Evolutionary conservation across 805 yeast species (phyloP).

Genomic region (Deakozyma indianensis): DNA sequence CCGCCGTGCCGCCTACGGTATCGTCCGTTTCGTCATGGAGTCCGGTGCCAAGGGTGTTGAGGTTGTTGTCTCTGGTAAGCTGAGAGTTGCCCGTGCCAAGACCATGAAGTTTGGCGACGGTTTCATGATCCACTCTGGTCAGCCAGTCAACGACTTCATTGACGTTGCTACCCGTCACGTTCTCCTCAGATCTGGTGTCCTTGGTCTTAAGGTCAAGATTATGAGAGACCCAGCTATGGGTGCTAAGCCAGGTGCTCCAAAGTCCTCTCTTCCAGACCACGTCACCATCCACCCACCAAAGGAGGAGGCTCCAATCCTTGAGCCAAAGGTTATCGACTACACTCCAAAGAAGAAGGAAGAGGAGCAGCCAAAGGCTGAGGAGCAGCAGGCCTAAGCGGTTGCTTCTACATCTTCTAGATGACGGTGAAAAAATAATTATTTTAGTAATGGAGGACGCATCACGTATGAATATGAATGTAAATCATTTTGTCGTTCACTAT

Average conservation of each 20-base stretch:
- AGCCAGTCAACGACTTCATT: conserved; percentile 97
- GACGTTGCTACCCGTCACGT: conserved; percentile 99
- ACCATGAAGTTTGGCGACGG: conserved; percentile 99
- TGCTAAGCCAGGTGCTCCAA: conserved; percentile 24
- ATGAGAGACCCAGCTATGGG: conserved; percentile 84
- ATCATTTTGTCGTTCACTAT: no score
- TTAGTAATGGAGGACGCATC: background rate
- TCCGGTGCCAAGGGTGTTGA: conserved; percentile 99
- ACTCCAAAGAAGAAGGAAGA: conserved; percentile 5
- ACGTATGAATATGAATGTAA: background rate
- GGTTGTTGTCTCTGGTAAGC: conserved; percentile 98
- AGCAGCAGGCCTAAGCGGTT: conserved; percentile 1
- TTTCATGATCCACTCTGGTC: conserved; percentile 99
- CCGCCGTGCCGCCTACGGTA: conserved; percentile 99
- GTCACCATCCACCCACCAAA: conserved; percentile 87
- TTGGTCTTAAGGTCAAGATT: conserved; percentile 98
- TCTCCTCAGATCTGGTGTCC: conserved; percentile 98
- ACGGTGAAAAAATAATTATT: background rate
- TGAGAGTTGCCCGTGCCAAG: conserved; percentile 99
- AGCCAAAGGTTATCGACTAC: conserved; percentile 76
- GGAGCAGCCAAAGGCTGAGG: background rate
- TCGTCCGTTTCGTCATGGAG: conserved; percentile 98
- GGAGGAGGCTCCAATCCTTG: conserved; percentile 49
- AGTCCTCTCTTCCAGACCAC: conserved; percentile 76
- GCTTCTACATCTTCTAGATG: no score